These are phyloP conservation scores for Bruguiera gymnorhiza DNA, from an alignment of 345 rosid species.

Conservation along the genomic window DNA sequence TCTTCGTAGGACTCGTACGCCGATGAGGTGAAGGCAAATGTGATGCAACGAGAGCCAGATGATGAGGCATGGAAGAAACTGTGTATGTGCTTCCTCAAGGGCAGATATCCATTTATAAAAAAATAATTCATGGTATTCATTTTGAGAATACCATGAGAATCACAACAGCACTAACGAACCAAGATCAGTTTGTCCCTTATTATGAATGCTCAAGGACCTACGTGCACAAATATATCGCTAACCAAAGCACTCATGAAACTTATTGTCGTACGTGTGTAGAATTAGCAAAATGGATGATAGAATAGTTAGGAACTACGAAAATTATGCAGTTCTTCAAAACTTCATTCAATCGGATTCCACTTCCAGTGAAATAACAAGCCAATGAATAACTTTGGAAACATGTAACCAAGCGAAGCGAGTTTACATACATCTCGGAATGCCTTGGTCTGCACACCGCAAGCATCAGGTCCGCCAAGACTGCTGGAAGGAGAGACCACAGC, in stretches of 20 bases:
- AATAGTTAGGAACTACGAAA: too few relatives aligned
- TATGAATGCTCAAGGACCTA: too few relatives aligned
- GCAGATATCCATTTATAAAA: conserved; percentile 11
- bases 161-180: too few relatives aligned
- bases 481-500: conserved; percentile 42
- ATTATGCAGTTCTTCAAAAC: too few relatives aligned
- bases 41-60: conserved; percentile 46
- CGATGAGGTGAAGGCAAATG: conserved; percentile 37
- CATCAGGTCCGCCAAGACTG: conserved; percentile 44
- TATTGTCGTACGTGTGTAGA: too few relatives aligned
- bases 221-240: too few relatives aligned
- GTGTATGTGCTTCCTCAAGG: conserved; percentile 60
- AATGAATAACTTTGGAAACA: background rate
- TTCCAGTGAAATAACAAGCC: too few relatives aligned
- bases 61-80: conserved; percentile 49
- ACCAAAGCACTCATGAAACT: too few relatives aligned
- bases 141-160: too few relatives aligned
- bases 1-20: conserved; percentile 39
- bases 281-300: too few relatives aligned
- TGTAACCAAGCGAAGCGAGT: background rate
- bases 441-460: conserved; percentile 73
- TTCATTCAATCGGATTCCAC: too few relatives aligned
- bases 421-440: conserved; percentile 85
- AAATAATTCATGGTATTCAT: background rate
- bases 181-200: too few relatives aligned